phyloP scores from a whole-genome alignment of 2,329 filamentous ascomycete genomes.

The Aspergillus sp. region DNA sequence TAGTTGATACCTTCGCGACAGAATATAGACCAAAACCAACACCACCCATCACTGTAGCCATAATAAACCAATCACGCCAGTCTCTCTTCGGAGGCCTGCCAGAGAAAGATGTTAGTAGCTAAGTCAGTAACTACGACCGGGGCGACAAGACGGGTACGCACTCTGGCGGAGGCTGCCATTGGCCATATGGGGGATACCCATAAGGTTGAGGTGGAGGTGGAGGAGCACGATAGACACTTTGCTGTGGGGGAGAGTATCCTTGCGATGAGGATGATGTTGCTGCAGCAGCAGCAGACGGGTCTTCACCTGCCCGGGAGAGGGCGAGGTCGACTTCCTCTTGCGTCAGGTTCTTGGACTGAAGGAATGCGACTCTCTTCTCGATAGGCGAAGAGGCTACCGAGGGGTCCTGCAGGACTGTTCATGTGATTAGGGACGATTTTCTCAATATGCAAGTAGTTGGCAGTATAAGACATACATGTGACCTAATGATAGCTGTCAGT shows the following conservation, averaged over 20 bases:
- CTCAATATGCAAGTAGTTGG: neutral
- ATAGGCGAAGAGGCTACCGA: conserved; percentile 82
- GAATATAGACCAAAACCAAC: conserved; percentile 83
- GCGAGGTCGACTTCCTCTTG: conserved; percentile 88
- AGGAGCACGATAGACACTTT: conserved; percentile 31
- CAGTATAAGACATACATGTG: conserved; percentile 40
- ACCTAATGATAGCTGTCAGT: conserved; percentile 33
- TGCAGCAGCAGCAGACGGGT: conserved; percentile 39
- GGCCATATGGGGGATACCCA: conserved; percentile 45
- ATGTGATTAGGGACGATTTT: conserved; percentile 9
- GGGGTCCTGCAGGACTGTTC: conserved; percentile 80
- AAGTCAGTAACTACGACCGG: neutral
- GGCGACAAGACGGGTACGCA: conserved; percentile 20
- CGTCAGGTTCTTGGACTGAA: conserved; percentile 94
- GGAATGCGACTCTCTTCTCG: conserved; percentile 84
- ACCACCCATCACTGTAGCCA: conserved; percentile 89
- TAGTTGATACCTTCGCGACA: conserved; percentile 61
- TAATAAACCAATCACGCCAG: conserved; percentile 99
- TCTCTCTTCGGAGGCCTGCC: conserved; percentile 63
- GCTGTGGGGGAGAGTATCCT: conserved; percentile 39
- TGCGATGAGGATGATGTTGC: conserved; percentile 40
- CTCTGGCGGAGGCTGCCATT: conserved; percentile 49
- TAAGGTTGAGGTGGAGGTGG: conserved; percentile 38
- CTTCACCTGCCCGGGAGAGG: conserved; percentile 64
- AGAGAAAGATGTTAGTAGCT: neutral